These are phyloP conservation scores for Saitozyma sp. DNA, from an alignment of 768 basidiomycete species.

Conservation along the genomic window DNA sequence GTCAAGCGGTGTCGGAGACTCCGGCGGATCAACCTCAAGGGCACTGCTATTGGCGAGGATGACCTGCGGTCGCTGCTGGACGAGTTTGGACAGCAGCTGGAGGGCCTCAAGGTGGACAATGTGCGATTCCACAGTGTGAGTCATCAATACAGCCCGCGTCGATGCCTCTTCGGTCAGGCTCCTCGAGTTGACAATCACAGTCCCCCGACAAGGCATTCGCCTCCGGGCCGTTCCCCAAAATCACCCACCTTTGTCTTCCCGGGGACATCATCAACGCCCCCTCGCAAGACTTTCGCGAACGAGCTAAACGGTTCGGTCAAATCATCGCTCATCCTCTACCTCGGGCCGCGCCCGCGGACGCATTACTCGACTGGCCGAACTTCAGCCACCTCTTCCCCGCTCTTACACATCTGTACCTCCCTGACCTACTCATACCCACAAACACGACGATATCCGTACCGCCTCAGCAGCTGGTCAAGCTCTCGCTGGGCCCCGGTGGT, in stretches of 20 bases:
- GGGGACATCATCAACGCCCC: conserved; percentile 30
- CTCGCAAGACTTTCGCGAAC: background rate
- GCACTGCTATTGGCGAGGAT: conserved; percentile 26
- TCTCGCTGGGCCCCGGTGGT: conserved; percentile 20
- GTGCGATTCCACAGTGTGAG: conserved; percentile 20
- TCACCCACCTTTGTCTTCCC: conserved; percentile 44
- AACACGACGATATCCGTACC: conserved; percentile 12
- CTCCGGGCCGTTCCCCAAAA: conserved; percentile 15
- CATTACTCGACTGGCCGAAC: conserved; percentile 20
- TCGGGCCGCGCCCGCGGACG: conserved; percentile 10
- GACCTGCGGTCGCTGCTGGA: conserved; percentile 26
- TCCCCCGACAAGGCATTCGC: conserved; percentile 23
- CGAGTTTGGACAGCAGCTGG: conserved; percentile 24
- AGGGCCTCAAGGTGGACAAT: conserved; percentile 33
- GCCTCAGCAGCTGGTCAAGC: conserved; percentile 17
- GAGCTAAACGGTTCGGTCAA: conserved; percentile 9
- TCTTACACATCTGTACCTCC: conserved; percentile 33
- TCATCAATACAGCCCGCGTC: background rate
- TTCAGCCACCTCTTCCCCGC: conserved; percentile 24
- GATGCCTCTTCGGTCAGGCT: background rate
- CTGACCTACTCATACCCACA: conserved; percentile 23
- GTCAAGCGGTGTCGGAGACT: conserved; percentile 20
- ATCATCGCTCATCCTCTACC: conserved; percentile 20
- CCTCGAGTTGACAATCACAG: too few species aligned
- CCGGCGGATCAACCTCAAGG: conserved; percentile 34